A percentile compares a stretch with the other conserved stretches of the same genome.
These are phyloP conservation scores for Phytophthora ramorum DNA, from an alignment of 352 stramenopile species.

Conservation along the genomic window DNA sequence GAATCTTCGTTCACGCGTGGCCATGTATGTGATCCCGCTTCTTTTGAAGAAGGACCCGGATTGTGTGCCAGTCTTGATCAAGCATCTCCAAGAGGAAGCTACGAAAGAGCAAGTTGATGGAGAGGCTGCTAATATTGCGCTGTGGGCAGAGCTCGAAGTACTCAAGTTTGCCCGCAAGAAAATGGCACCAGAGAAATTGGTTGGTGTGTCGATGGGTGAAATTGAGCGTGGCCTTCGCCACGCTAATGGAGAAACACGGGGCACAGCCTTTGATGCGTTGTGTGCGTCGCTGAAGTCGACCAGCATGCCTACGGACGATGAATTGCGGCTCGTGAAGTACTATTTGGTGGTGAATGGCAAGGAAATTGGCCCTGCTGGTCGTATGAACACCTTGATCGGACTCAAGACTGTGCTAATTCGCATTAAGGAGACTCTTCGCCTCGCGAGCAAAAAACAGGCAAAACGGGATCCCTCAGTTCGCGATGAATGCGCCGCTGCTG, in stretches of 20 bases:
- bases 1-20: slow-evolving; percentile 65
- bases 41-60: slow-evolving; percentile 73
- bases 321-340: slow-evolving; percentile 66
- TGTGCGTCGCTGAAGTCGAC: slow-evolving; percentile 85
- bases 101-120: slow-evolving; percentile 14
- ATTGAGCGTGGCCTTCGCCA: slow-evolving; percentile 72
- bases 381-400: slow-evolving; percentile 78
- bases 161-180: slow-evolving; percentile 83
- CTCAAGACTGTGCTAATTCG: slow-evolving; percentile 82
- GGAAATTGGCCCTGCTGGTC: slow-evolving; percentile 66
- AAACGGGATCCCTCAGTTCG: slow-evolving; percentile 10
- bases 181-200: slow-evolving; percentile 64
- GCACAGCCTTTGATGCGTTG: slow-evolving; percentile 80
- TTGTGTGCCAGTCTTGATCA: slow-evolving; percentile 58
- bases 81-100: slow-evolving; percentile 47
- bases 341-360: slow-evolving; percentile 80
- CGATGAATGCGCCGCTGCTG: slow-evolving; percentile 43
- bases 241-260: slow-evolving; percentile 57
- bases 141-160: slow-evolving; percentile 83
- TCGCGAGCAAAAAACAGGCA: slow-evolving; percentile 48
- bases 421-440: slow-evolving; percentile 70
- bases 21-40: slow-evolving; percentile 79
- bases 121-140: slow-evolving; percentile 44
- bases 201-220: slow-evolving; percentile 53
- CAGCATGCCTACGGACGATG: slow-evolving; percentile 61